Percentiles rank a stretch among this genome's conserved stretches.
phyloP scores from a whole-genome alignment of 371 early-diverging fungal genomes.

The Rhizopus delemar region DNA sequence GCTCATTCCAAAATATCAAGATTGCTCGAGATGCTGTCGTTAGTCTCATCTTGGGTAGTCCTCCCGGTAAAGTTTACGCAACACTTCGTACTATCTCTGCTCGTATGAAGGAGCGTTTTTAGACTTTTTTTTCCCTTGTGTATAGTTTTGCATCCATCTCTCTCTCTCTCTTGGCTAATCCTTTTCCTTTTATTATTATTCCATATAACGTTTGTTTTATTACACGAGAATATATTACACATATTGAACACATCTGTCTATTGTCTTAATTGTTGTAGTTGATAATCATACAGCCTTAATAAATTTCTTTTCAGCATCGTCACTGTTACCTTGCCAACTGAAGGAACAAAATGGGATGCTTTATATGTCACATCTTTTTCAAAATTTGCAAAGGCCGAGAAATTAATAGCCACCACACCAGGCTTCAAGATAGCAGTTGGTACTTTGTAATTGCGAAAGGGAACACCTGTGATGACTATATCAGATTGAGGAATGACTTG shows the following conservation, averaged over 20 bases:
- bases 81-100: slow-evolving; percentile 85
- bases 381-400: slow-evolving; percentile 90
- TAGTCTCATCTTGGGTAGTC: slow-evolving; percentile 94
- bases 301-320: slow-evolving; percentile 94
- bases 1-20: slow-evolving; percentile 95
- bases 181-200: slow-evolving; percentile 4
- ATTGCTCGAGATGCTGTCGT: slow-evolving; percentile 97
- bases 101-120: slow-evolving; percentile 94
- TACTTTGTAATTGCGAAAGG: slow-evolving; percentile 80
- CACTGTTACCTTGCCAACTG: slow-evolving; percentile 95
- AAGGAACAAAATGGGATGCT: slow-evolving; percentile 89
- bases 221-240: no score
- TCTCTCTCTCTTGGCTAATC: background rate
- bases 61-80: slow-evolving; percentile 97
- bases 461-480: slow-evolving; percentile 96
- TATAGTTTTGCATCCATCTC: background rate
- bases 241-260: no score
- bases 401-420: slow-evolving; percentile 93
- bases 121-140: slow-evolving; percentile 14
- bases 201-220: background rate
- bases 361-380: slow-evolving; percentile 79
- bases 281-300: slow-evolving; percentile 77
- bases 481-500: slow-evolving; percentile 83
- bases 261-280: slow-evolving; percentile 16
- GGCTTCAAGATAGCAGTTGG: slow-evolving; percentile 79